These are phyloP conservation scores for Uronychia setigera DNA, from an alignment of 73 alveolate genomes.

Conservation along the genomic window DNA sequence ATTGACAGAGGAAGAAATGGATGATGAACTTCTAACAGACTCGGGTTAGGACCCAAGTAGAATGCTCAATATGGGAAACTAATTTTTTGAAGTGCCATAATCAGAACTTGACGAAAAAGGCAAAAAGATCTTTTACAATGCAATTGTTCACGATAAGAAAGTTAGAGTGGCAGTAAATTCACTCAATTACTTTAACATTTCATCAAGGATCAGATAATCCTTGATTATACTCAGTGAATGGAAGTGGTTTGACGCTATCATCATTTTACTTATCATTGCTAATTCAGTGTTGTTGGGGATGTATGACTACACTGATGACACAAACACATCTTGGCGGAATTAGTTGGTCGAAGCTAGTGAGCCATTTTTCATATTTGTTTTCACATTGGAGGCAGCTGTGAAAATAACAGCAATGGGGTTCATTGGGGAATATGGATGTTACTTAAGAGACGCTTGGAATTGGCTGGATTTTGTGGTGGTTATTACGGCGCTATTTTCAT, in stretches of 20 bases:
- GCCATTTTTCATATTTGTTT: slow-evolving; percentile 30
- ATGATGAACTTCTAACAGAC: too few species aligned
- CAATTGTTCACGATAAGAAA: background rate
- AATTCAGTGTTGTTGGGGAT: slow-evolving; percentile 20
- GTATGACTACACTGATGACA: slow-evolving; percentile 36
- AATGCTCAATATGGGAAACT: too few species aligned
- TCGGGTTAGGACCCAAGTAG: too few species aligned
- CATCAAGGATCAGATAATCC: background rate
- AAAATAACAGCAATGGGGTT: slow-evolving; percentile 11
- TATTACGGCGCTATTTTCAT: background rate
- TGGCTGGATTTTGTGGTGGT: slow-evolving; percentile 20
- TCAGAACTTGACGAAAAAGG: background rate
- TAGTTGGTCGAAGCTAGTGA: slow-evolving; percentile 7
- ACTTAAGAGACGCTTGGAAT: slow-evolving; percentile 24
- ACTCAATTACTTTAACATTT: background rate
- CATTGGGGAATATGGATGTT: background rate
- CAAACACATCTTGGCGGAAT: background rate
- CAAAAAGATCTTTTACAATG: background rate
- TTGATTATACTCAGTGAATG: background rate
- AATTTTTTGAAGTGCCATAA: background rate
- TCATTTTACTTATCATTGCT: slow-evolving; percentile 10
- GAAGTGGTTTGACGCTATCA: slow-evolving; percentile 24
- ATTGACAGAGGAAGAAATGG: too few species aligned
- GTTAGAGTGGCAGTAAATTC: background rate
- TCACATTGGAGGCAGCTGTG: slow-evolving; percentile 7